Conservation (phyloP, 1,284 basidiomycete genomes). For the Microbotryum intermedium region DNA sequence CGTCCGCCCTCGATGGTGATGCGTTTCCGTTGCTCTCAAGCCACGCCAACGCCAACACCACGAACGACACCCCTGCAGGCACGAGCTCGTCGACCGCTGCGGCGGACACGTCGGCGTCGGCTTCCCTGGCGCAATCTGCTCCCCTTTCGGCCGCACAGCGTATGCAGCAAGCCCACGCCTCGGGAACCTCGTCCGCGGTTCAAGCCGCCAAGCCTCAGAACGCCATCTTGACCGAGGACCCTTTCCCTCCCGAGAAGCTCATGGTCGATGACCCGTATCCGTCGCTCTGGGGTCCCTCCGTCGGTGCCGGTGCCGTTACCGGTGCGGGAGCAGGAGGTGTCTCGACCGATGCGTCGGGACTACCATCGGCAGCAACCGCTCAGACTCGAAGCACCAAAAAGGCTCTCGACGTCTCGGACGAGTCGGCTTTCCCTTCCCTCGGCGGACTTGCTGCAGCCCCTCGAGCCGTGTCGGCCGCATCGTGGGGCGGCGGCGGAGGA, state of each 20-base stretch:
- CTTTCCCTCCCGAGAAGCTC: conserved; percentile 5
- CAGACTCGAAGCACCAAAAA: neutral
- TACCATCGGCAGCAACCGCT: too few relatives aligned
- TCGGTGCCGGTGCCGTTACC: neutral
- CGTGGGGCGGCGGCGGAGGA: conserved; percentile 30
- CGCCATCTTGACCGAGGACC: conserved; percentile 6
- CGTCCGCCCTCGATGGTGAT: neutral
- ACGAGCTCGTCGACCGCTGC: too few relatives aligned
- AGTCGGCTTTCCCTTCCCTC: conserved; percentile 26
- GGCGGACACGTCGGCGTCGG: neutral
- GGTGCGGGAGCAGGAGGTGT: neutral
- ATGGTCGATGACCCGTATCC: conserved; percentile 14
- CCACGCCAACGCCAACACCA: neutral
- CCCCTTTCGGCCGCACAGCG: conserved; percentile 23
- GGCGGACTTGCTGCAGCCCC: conserved; percentile 1
- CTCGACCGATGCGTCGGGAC: neutral
- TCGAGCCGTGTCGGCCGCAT: neutral
- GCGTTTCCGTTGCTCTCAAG: neutral
- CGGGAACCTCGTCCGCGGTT: neutral
- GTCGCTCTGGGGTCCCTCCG: neutral
- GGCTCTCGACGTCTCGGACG: conserved; percentile 19
- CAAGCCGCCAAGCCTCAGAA: neutral
- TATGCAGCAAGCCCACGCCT: conserved; percentile 23
- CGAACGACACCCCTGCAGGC: neutral
- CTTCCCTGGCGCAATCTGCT: neutral